Evolutionary conservation across 2,329 filamentous ascomycete species (phyloP).

Genomic region (Achaetomium macrosporum): DNA sequence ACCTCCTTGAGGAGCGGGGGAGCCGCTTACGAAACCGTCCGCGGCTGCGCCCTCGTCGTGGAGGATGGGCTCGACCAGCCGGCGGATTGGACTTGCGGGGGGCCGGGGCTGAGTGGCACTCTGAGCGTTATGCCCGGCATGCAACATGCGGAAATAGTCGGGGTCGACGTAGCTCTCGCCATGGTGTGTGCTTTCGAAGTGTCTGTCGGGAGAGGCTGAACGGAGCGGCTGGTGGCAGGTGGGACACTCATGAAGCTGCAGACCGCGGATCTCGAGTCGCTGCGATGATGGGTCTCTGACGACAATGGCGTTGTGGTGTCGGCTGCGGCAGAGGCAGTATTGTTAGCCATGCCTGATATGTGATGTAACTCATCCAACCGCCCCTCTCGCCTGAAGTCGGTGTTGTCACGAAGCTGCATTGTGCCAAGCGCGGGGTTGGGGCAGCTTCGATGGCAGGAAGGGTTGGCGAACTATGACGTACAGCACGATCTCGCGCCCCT

Average conservation of each 20-base stretch:
- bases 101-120: slow-evolving; percentile 38
- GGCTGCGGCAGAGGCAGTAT: slow-evolving; percentile 46
- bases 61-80: slow-evolving; percentile 42
- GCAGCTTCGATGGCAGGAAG: slow-evolving; percentile 1
- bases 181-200: slow-evolving; percentile 42
- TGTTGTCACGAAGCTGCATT: background rate
- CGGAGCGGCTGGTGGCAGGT: slow-evolving; percentile 74
- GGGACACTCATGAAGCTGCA: slow-evolving; percentile 68
- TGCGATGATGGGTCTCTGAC: slow-evolving; percentile 81
- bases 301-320: slow-evolving; percentile 87
- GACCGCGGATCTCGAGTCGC: slow-evolving; percentile 72
- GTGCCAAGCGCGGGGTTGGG: background rate
- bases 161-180: slow-evolving; percentile 74
- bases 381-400: background rate
- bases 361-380: background rate
- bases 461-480: slow-evolving; percentile 41
- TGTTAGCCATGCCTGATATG: background rate
- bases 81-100: slow-evolving; percentile 49
- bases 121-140: slow-evolving; percentile 40
- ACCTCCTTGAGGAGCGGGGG: slow-evolving; percentile 42
- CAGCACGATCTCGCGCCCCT: slow-evolving; percentile 75
- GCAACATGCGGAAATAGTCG: slow-evolving; percentile 93
- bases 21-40: slow-evolving; percentile 48
- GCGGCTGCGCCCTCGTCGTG: slow-evolving; percentile 26
- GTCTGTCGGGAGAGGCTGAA: slow-evolving; percentile 42